phyloP scores from a whole-genome alignment of 2,329 filamentous ascomycete genomes.

The Sodiomyces alkalinus region DNA sequence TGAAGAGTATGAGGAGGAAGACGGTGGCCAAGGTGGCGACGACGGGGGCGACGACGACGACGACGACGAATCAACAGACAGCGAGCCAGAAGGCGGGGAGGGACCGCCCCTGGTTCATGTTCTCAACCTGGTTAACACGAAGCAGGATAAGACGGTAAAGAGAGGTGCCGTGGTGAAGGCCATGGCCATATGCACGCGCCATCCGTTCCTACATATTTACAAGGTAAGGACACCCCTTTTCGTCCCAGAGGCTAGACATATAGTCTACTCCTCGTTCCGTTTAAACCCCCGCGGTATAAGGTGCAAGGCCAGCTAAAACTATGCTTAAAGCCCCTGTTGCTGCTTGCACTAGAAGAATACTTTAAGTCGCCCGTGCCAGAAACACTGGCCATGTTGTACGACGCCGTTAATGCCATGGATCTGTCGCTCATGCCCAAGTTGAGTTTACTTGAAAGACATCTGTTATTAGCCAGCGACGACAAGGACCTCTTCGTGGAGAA shows the following conservation, averaged over 20 bases:
- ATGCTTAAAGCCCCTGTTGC: constrained; percentile 54
- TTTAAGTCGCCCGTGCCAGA: constrained; percentile 83
- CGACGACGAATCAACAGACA: constrained; percentile 38
- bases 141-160: constrained; percentile 85
- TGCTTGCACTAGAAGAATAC: constrained; percentile 89
- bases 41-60: constrained; percentile 34
- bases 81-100: constrained; percentile 56
- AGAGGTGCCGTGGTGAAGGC: constrained; percentile 92
- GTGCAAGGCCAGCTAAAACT: no score
- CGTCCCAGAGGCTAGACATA: constrained; percentile 1
- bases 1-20: constrained; percentile 34
- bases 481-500: constrained; percentile 97
- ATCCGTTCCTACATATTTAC: constrained; percentile 97
- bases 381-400: constrained; percentile 75
- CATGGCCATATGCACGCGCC: constrained; percentile 96
- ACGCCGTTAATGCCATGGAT: constrained; percentile 94
- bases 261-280: background rate
- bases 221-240: constrained; percentile 49
- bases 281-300: no score
- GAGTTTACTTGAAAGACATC: constrained; percentile 67
- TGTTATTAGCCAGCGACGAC: constrained; percentile 80
- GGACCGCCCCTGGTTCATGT: constrained; percentile 93
- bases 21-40: constrained; percentile 24
- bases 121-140: constrained; percentile 93
- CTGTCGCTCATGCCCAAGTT: constrained; percentile 82